phyloP scores from a whole-genome alignment of 2,329 filamentous ascomycete genomes.

The Cladorrhinum sp. region DNA sequence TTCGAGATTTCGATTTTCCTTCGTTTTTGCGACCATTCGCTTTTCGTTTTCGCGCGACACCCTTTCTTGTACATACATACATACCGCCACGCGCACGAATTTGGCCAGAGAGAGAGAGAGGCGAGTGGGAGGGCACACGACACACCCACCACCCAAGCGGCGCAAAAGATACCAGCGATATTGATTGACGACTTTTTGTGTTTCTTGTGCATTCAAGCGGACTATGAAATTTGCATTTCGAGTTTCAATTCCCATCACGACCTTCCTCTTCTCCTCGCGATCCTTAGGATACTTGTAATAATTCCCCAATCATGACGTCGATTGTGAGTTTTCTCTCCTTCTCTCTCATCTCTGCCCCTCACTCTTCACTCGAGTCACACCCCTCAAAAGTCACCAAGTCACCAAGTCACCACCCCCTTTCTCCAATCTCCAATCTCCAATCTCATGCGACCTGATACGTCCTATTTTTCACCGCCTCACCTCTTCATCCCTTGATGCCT shows the following conservation, averaged over 20 bases:
- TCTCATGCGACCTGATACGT: conserved; percentile 16
- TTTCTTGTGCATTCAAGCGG: not conserved
- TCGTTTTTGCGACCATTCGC: not conserved
- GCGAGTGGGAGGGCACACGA: not conserved
- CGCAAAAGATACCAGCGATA: not conserved
- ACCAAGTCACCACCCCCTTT: not conserved
- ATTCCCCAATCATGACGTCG: conserved; percentile 27
- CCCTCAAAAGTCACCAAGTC: not conserved
- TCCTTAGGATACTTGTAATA: no score
- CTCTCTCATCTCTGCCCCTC: not conserved
- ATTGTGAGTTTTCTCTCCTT: conserved; percentile 27
- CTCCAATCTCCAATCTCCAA: conserved; percentile 4
- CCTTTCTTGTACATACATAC: not conserved
- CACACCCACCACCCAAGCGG: not conserved
- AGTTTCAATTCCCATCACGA: conserved; percentile 1
- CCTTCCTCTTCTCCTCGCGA: not conserved
- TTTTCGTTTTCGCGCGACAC: not conserved
- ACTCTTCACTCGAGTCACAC: not conserved
- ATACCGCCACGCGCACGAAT: not conserved
- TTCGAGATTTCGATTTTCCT: no score
- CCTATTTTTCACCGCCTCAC: conserved; percentile 19
- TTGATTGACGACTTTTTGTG: not conserved
- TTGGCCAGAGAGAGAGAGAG: not conserved
- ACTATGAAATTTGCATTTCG: not conserved
- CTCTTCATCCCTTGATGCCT: not conserved